Base-by-base conservation (phyloP, 257 asterid genomes). In the Echium plantagineum region DNA sequence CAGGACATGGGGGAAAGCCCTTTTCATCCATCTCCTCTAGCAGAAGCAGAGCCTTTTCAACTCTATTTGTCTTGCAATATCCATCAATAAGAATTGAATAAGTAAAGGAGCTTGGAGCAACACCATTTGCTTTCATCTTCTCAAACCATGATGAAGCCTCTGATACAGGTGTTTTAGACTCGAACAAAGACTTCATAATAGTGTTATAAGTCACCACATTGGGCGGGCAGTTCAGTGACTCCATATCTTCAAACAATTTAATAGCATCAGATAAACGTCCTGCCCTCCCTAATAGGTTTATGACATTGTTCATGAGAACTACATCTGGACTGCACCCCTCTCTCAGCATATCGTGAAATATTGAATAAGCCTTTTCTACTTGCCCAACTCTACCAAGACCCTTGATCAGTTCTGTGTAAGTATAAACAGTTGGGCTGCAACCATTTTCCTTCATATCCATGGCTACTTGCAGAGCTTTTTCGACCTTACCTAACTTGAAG, bases 21-120 rank as follows among this genome's bases (percentile, higher is more conserved):
- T 81, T 87, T 71, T 90, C 98, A 16, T 90, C 98, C 98, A 90
- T 87, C 72, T 90, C 96, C 76, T 87, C 96, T 9, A 90, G 87
- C 82, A 90, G 72, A 61, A 80, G 55, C 26, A 85, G 63, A 26
- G 94, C 96, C 66, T 81, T 85, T 59, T 87, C 95, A 61, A 90
- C 74, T 71, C 79, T 77, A 61, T 83, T 80, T 59, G 68, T 82
- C 85, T 84, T 85, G 85, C 98, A 90, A 71, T 77, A 83, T 54
- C 98, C 98, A 57, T 87, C 89, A 22, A 87, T 85, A 61, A 90
- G 84, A 66, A 90, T 90, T 1, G 98, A 85, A 67, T 87, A 90
- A 65, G 94, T 85, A 63, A 75, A 90, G 52, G 90, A 81, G 74
- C 85, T 87, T 7, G 94, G 95, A 71, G 69, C 69, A 42, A 85